Base-by-base conservation (phyloP, 1,284 basidiomycete genomes). In the Retiboletus flavoniger region DNA sequence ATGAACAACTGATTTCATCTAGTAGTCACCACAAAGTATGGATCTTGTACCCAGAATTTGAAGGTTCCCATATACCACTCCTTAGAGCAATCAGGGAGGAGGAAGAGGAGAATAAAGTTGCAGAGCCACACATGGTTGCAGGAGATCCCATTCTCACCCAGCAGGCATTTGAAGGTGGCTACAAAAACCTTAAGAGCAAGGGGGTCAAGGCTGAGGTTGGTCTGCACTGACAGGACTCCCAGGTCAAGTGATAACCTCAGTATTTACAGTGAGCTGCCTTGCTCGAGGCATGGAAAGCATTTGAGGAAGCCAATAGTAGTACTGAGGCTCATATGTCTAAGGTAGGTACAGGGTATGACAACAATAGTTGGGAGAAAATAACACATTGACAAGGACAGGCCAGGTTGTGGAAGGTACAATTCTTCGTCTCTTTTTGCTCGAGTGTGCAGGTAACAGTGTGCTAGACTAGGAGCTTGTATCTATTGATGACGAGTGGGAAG, bases 1-100 rank as follows among this genome's bases (percentile, higher is more conserved):
- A 97, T 72, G 95, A 98, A 74, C 83, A 95, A 26, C 81, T 99
- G 17, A 78, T 98, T 48, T 78, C 83, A 43, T 79, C 91, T 52
- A 97, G 94, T 57, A 92, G 93, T 0, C 96, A 99, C 70, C 93
- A 95, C 73, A 99, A 99, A 75, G 88, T 91, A 11, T 92, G 89
- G 89, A 85, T 91, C 51, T 82, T 88, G 50, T 92, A 84, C 72
- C 90, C 90, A 1, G 73, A 84, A 54, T 92, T 92, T 54, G 88
- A 91, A 69, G 86, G 81, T 2, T 85, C 83, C 62, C 77, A 79
- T 57, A 91, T 84, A 50, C 84, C 86, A 7, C 63, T 87, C 14
- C 80, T 82, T 9, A 74, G 87, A 17, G 83, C 82, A 0, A 75
- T 83, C 60, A 79, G 89, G 45, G 91, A 92, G 53, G 87, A 89